Percentiles rank a stretch among this genome's conserved stretches.
Conservation (phyloP, 2,329 filamentous ascomycete genomes). For the Exophiala dermatitidis region DNA sequence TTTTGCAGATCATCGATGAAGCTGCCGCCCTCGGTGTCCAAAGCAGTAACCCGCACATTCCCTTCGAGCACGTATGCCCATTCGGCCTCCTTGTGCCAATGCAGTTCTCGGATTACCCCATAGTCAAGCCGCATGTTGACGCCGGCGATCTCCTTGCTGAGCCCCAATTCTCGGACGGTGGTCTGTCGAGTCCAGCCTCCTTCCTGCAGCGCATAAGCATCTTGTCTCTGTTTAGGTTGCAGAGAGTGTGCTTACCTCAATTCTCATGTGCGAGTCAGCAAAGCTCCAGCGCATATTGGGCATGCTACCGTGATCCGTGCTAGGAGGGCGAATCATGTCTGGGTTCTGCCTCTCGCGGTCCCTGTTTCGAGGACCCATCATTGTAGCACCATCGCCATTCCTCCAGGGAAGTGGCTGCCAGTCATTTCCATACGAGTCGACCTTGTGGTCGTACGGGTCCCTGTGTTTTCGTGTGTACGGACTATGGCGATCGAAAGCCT, state of each 20-base stretch:
- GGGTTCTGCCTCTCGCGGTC: conserved; percentile 63
- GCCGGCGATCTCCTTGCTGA: conserved; percentile 58
- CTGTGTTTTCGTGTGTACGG: conserved; percentile 16
- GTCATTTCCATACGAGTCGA: conserved; percentile 20
- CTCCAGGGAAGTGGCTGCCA: conserved; percentile 53
- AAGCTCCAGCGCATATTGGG: conserved; percentile 68
- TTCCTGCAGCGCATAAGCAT: conserved; percentile 43
- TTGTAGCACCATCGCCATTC: conserved; percentile 57
- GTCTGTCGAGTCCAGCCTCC: conserved; percentile 72
- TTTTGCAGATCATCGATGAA: conserved; percentile 70
- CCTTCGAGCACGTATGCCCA: conserved; percentile 71
- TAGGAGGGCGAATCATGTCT: conserved; percentile 63
- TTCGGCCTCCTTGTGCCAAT: conserved; percentile 76
- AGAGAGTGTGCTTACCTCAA: conserved; percentile 45
- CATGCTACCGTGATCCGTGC: conserved; percentile 64
- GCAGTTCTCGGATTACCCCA: conserved; percentile 67
- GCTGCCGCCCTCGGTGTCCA: conserved; percentile 67
- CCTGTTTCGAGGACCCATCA: conserved; percentile 63
- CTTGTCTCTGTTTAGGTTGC: background rate
- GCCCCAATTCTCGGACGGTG: conserved; percentile 33
- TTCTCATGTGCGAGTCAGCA: conserved; percentile 56
- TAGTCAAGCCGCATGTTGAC: conserved; percentile 72
- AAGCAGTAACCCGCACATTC: conserved; percentile 61
- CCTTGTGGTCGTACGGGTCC: conserved; percentile 21
- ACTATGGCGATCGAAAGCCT: conserved; percentile 5